Percentiles rank a stretch among this genome's conserved stretches.
phyloP scores from a whole-genome alignment of 1,284 basidiomycete species.

The Moniliella sp. region DNA sequence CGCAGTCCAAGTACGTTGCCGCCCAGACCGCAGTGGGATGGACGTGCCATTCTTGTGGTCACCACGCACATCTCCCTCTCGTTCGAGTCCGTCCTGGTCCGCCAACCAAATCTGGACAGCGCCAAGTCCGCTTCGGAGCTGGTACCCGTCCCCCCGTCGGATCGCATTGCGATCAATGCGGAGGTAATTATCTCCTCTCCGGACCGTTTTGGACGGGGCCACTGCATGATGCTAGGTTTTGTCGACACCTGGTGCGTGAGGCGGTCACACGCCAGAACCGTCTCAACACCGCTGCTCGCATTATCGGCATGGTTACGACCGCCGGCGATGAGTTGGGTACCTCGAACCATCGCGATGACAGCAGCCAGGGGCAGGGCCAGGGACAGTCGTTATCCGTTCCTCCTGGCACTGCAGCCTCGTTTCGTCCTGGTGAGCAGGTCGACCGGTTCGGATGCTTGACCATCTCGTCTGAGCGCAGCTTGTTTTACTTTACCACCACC shows the following conservation, averaged over 20 bases:
- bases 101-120: slow-evolving; percentile 12
- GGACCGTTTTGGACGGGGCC: slow-evolving; percentile 92
- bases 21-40: slow-evolving; percentile 21
- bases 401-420: slow-evolving; percentile 54
- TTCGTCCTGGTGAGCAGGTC: slow-evolving; percentile 74
- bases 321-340: no score
- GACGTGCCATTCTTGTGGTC: slow-evolving; percentile 19
- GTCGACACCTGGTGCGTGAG: slow-evolving; percentile 52
- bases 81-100: slow-evolving; percentile 10
- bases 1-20: slow-evolving; percentile 61
- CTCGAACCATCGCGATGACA: background rate
- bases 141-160: slow-evolving; percentile 49
- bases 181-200: slow-evolving; percentile 54
- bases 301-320: slow-evolving; percentile 82
- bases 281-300: slow-evolving; percentile 61
- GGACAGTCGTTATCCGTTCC: slow-evolving; percentile 72
- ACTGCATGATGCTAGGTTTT: slow-evolving; percentile 58
- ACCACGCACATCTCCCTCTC: slow-evolving; percentile 16
- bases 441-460: no score
- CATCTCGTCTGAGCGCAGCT: no score
- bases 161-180: slow-evolving; percentile 59
- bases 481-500: slow-evolving; percentile 11
- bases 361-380: slow-evolving; percentile 48
- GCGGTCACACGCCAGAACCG: slow-evolving; percentile 39
- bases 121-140: slow-evolving; percentile 40